Conservation (phyloP, 2,329 filamentous ascomycete genomes). For the Pestalotiopsis sp. region DNA sequence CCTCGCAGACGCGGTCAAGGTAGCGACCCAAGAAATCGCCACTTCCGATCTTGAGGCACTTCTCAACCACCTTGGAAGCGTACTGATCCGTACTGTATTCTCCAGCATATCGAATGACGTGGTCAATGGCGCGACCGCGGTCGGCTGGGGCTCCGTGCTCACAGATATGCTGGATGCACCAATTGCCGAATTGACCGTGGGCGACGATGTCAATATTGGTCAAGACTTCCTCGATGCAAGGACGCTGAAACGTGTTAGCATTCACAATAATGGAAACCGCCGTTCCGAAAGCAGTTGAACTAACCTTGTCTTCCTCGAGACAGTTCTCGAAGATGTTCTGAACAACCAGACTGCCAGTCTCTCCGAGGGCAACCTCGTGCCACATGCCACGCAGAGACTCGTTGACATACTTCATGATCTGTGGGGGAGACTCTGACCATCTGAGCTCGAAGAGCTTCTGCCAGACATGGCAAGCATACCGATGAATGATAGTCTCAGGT, state of each 20-base stretch:
- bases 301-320: constrained; percentile 95
- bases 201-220: constrained; percentile 94
- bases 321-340: constrained; percentile 99
- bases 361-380: constrained; percentile 96
- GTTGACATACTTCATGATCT: constrained; percentile 99
- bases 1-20: constrained; percentile 91
- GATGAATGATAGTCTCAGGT: constrained; percentile 96
- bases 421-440: constrained; percentile 91
- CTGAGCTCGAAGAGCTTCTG: constrained; percentile 98
- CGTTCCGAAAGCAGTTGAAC: constrained; percentile 21
- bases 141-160: constrained; percentile 92
- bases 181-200: constrained; percentile 97
- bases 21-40: constrained; percentile 90
- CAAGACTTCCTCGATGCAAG: constrained; percentile 95
- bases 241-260: constrained; percentile 62
- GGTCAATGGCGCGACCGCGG: constrained; percentile 90
- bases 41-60: constrained; percentile 96
- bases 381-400: constrained; percentile 95
- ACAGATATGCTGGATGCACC: constrained; percentile 99
- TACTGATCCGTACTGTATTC: constrained; percentile 99
- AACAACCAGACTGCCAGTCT: constrained; percentile 96
- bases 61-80: constrained; percentile 98
- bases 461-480: constrained; percentile 99
- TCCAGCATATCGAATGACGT: constrained; percentile 89
- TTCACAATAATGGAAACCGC: too few species aligned